Base-by-base conservation (phyloP, 176 grass and related monocot species). In the Oryza meridionalis region DNA sequence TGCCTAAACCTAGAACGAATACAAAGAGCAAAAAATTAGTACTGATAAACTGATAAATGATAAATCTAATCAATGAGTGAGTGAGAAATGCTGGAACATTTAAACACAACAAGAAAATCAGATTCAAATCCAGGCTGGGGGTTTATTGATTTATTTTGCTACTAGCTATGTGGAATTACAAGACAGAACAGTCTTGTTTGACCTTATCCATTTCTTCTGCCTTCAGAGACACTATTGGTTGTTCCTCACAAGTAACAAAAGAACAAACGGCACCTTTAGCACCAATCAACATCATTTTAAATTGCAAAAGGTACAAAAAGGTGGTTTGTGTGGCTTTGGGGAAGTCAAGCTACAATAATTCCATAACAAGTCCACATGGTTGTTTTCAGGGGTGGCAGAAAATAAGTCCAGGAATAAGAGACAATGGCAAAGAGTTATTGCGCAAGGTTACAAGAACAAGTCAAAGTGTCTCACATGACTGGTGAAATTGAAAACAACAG, bases 301-400 rank as follows among this genome's bases (percentile, higher is more conserved):
- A 76, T 75, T 27, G 71, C 61, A 75, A 76, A 84, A 84, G 44
- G 32, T 75, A 64, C 44, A 35, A 14, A 42, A 83, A 38, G 59
- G 26, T 50, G 42, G 37, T 25, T 47, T 42, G 27, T 47, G 2
- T 59, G 19, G 7, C 19, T 59, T 22, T 53, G 4, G 5, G 16
- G 50, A 53, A 21, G 19, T 22, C 55, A 61, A 9, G 55, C 49
- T 64, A 26, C 59, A 75, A 47, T 67, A 45, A 19, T 50, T 72
- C 27, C 19, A 15, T 66, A 66, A 14, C 75, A 77, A 29, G 12
- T 37, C 65, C 19, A 70, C 13, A 70, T 8, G n/a, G 29, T 81
- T 55, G 45, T 67, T 55, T 81, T 81, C 17, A 69, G 35, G 26
- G 46, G 1, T 24, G 65, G 26, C 9, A 24, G 65, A 70, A 68